A percentile compares a stretch with the other conserved stretches of the same genome.
phyloP scores from a whole-genome alignment of 129 eudicot species.

The Cynara cardunculus region DNA sequence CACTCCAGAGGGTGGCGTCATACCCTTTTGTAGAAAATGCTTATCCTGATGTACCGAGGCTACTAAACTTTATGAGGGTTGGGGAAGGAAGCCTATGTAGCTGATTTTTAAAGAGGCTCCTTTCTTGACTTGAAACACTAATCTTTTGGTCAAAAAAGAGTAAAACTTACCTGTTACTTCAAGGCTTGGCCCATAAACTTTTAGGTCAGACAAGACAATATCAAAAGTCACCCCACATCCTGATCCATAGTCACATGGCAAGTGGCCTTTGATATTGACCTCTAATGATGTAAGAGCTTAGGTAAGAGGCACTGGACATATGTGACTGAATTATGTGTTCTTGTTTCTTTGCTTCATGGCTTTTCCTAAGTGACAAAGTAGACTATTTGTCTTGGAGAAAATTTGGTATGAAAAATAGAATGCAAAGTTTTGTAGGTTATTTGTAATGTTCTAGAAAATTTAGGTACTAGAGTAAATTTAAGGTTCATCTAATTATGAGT shows the following conservation, averaged over 20 bases:
- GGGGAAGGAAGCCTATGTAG: too few species aligned
- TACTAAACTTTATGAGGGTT: too few species aligned
- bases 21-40: too few species aligned
- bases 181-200: neutral
- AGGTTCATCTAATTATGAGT: neutral
- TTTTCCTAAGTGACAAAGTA: neutral
- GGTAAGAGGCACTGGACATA: slow-evolving; percentile 22
- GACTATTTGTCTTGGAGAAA: neutral
- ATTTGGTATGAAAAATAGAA: neutral
- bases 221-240: neutral
- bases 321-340: neutral
- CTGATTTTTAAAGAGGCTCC: neutral
- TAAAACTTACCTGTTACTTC: neutral
- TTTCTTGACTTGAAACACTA: neutral
- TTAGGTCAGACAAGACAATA: neutral
- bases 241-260: slow-evolving; percentile 6
- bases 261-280: slow-evolving; percentile 10
- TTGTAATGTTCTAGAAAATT: neutral
- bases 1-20: too few species aligned
- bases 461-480: neutral
- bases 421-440: neutral
- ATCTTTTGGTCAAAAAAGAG: neutral
- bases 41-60: too few species aligned
- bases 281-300: slow-evolving; percentile 30
- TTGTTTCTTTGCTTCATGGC: neutral